Evolutionary conservation across 768 basidiomycete species (phyloP), one percentile per base, ranked within the genome.

Genomic region (Candolleomyces eurysporus): DNA sequence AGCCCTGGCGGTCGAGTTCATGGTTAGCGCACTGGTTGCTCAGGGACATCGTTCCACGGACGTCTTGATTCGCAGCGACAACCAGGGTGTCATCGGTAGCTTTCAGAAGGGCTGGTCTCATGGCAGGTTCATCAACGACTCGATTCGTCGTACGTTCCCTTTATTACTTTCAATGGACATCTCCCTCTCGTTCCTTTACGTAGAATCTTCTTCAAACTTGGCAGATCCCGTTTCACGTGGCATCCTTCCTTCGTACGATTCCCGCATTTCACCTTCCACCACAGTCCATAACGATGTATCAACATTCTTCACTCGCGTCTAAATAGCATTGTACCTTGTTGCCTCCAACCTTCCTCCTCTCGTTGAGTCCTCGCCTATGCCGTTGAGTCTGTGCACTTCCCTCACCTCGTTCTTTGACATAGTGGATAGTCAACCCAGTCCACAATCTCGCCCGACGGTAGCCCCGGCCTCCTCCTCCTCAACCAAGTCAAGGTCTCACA

Each of bases 1-100:
- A 36, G 65, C 63, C 7, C 57, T 71, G 1, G 70, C 71, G 2
- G 52, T 72, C 16, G 71, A 78, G 53, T 63, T 76, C 7, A 58
- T 62, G n/a, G 16, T 67, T 16, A 14, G 45, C 5, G n/a, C 45
- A 4, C 57, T 63, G 1, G 50, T 64, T 9, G 39, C 51, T 10
- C 14, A 39, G 9, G 61, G 59, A 9, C 58, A 68, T 21, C 10
- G 32, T 0, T 53, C 73, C 32, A 61, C 36, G 3, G 67, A 78
- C n/a, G 7, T 79, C 0, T 17, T 66, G 0, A 61, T 80, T 1
- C 65, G 60, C 10, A 74, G 69, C 0, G 73, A 80, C 57, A 78
- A 81, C 53, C 59, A 66, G 21, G 78, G 73, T 0, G 69, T 75
- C 0, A 71, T 80, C 10, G 70, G 72, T 0, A 71, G 72, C 3